These are phyloP conservation scores for Metschnikowia sp. DNA, from an alignment of 805 yeast species.

Conservation along the genomic window DNA sequence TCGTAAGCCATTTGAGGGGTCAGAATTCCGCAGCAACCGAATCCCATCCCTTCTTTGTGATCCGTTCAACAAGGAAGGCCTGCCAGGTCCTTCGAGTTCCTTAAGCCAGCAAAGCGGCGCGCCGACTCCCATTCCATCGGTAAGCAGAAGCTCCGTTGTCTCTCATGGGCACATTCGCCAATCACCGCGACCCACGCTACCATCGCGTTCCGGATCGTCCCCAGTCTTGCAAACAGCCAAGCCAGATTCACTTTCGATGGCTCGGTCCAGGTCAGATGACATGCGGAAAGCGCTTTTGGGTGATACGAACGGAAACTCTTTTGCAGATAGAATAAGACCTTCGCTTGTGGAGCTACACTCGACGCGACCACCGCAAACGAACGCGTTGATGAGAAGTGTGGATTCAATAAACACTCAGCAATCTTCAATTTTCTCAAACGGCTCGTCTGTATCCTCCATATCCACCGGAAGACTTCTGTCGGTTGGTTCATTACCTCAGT, in stretches of 20 bases:
- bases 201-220: background rate
- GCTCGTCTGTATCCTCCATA: conserved; percentile 33
- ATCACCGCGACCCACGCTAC: background rate
- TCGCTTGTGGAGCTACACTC: conserved; percentile 32
- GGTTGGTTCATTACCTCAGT: conserved; percentile 29
- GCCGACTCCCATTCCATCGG: too few relatives aligned
- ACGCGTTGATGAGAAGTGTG: conserved; percentile 1
- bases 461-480: conserved; percentile 27
- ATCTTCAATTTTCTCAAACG: conserved; percentile 35
- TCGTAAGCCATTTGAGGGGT: conserved; percentile 34
- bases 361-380: background rate
- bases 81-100: background rate
- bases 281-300: background rate
- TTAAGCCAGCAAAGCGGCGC: too few relatives aligned
- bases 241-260: background rate
- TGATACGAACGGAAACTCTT: conserved; percentile 8
- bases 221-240: background rate
- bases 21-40: conserved; percentile 28
- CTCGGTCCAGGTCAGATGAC: background rate
- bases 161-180: background rate
- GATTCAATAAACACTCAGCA: conserved; percentile 29
- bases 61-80: conserved; percentile 29
- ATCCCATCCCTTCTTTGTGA: conserved; percentile 48
- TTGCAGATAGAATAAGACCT: conserved; percentile 32
- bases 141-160: too few relatives aligned